Percentiles rank a stretch among this genome's conserved stretches.
Conservation (phyloP, 2,329 filamentous ascomycete genomes). For the Balansia obtecta region DNA sequence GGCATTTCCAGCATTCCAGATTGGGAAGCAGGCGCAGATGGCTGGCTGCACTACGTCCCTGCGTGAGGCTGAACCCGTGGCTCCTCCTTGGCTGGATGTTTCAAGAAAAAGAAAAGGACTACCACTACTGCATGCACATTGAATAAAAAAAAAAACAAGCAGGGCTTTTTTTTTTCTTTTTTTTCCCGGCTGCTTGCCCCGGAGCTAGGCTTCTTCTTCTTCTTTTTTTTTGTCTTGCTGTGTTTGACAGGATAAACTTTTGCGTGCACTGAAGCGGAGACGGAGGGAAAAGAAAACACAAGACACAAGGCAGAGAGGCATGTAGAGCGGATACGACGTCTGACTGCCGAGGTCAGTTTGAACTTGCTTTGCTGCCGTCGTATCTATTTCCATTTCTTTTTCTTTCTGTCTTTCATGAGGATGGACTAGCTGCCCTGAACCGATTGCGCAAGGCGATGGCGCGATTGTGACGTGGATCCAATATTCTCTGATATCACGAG, state of each 20-base stretch:
- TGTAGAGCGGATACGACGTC: neutral
- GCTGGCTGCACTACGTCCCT: neutral
- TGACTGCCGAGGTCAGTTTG: neutral
- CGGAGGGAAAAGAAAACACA: too few species aligned
- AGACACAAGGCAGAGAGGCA: too few species aligned
- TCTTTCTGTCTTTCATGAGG: too few species aligned
- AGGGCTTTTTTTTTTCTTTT: too few species aligned
- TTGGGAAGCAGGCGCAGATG: constrained; percentile 2
- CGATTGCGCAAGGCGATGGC: neutral
- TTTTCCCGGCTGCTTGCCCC: too few species aligned
- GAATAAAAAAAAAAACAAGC: too few species aligned
- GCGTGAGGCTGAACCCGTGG: constrained; percentile 3
- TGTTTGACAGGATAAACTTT: neutral
- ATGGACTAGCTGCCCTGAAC: too few species aligned
- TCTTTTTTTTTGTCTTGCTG: too few species aligned
- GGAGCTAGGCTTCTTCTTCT: too few species aligned
- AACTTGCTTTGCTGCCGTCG: neutral
- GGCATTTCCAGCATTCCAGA: neutral
- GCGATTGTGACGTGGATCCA: neutral
- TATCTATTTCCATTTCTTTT: neutral
- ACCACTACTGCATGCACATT: constrained; percentile 2
- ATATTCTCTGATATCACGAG: neutral
- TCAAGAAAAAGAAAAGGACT: neutral
- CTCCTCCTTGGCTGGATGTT: neutral
- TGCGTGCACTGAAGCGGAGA: neutral